Conservation (phyloP, 2,329 filamentous ascomycete genomes). For the Aureobasidium sp. region DNA sequence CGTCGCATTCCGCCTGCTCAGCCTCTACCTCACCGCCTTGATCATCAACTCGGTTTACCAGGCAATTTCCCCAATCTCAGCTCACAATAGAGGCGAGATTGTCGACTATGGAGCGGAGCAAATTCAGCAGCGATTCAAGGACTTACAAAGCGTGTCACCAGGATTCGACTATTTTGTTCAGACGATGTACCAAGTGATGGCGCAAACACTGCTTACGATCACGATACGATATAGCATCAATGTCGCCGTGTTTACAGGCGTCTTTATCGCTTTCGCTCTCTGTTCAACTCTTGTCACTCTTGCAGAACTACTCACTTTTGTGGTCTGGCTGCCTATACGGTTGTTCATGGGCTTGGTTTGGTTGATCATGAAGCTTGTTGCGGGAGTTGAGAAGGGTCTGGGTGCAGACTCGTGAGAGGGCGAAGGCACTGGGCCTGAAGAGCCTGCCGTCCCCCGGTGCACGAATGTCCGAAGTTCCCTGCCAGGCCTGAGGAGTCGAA, state of each 20-base stretch:
- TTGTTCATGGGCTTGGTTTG: too few species aligned
- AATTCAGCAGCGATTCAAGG: background rate
- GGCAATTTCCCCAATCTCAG: background rate
- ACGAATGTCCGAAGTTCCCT: too few species aligned
- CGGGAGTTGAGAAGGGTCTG: too few species aligned
- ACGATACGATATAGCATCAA: background rate
- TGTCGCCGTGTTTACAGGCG: background rate
- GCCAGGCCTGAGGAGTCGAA: too few species aligned
- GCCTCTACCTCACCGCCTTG: background rate
- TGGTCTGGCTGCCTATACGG: background rate
- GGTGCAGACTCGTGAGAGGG: too few species aligned
- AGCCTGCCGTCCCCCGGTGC: too few species aligned
- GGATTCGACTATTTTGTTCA: background rate
- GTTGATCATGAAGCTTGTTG: background rate
- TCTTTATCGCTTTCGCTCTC: background rate
- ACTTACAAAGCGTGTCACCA: background rate
- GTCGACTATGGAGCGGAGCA: background rate
- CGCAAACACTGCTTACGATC: background rate
- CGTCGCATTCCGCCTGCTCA: background rate
- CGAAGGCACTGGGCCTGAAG: too few species aligned
- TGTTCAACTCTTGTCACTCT: background rate
- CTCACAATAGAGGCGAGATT: background rate
- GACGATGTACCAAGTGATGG: background rate
- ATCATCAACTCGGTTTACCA: background rate
- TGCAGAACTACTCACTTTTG: background rate